Evolutionary conservation across 164 flowering plant species (phyloP), one percentile per base, ranked within the genome.

Genomic region (Saururus chinensis): DNA sequence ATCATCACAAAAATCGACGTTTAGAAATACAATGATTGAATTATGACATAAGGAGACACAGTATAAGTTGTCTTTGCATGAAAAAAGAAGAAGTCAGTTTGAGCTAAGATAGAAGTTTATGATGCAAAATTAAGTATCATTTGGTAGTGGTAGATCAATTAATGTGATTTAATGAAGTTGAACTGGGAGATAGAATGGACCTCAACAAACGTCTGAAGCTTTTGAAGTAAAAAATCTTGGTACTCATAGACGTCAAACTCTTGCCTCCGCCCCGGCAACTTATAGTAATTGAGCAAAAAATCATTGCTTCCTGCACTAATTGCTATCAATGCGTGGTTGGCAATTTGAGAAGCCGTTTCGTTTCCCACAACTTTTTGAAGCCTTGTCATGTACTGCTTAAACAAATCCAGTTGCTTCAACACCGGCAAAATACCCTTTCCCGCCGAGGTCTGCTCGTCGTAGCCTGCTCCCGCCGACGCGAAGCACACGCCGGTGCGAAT

Each of bases 401-500:
- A 82, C 23, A 63, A 26, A 16, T 54, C 53, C 0, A 63, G n/a
- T 53, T 87, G 86, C 40, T 58, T 70, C 0, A 70, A 61, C 52
- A 82, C 49, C 0, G 84, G 71, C 14, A 87, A 70, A 2, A 62
- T 84, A 0, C 56, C 35, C 0, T 73, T 37, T 4, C 21, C 13
- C 0, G 4, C 11, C 0, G 65, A 22, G 0, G 88, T 81, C 1
- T 76, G 19, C 7, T 79, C 76, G 61, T 87, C 90, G 30, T 21
- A 70, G 0, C 95, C 95, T 0, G 86, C 65, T 3, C 82, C 88
- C 0, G 74, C 85, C 0, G 89, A 84, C 0, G 85, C 87, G 59
- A 85, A 85, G 65, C 75, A n/a, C n/a, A n/a, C n/a, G n/a, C n/a
- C n/a, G n/a, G n/a, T n/a, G n/a, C n/a, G n/a, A n/a, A n/a, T n/a